phyloP scores from a whole-genome alignment of 1,284 basidiomycete species.

The Leccinum huronense region DNA sequence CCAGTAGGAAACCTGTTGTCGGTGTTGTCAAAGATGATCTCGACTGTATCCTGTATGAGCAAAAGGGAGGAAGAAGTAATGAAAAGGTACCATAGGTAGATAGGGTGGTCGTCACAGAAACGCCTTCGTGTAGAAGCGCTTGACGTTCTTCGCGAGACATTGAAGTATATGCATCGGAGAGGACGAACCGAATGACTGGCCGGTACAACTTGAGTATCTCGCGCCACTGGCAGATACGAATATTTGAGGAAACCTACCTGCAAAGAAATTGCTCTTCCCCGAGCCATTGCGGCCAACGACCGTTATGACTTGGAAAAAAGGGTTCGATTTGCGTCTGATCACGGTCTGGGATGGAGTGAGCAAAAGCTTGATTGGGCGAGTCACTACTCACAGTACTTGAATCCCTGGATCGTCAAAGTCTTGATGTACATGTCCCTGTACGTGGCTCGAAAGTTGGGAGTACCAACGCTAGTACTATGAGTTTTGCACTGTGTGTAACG shows the following conservation, averaged over 20 bases:
- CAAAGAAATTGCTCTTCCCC: constrained; percentile 97
- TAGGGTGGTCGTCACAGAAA: constrained; percentile 84
- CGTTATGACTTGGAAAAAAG: constrained; percentile 81
- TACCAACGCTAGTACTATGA: not conserved
- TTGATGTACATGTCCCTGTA: constrained; percentile 72
- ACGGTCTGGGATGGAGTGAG: constrained; percentile 49
- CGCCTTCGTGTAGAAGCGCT: constrained; percentile 89
- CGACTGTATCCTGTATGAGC: constrained; percentile 45
- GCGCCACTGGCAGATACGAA: not conserved
- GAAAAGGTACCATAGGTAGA: constrained; percentile 80
- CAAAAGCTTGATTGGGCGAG: not conserved
- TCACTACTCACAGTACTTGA: constrained; percentile 81
- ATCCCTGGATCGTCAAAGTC: constrained; percentile 92
- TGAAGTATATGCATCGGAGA: constrained; percentile 96
- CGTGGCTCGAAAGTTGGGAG: not conserved
- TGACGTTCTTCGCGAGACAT: constrained; percentile 94
- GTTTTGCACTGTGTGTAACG: too few species aligned
- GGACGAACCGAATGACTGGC: constrained; percentile 91
- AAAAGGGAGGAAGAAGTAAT: not conserved
- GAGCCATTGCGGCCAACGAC: constrained; percentile 95
- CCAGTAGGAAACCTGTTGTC: constrained; percentile 92
- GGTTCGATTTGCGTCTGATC: constrained; percentile 83
- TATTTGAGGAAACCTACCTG: constrained; percentile 47
- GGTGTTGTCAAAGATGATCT: constrained; percentile 86
- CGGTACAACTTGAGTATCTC: constrained; percentile 11